phyloP scores from a whole-genome alignment of 2,329 filamentous ascomycete genomes.

The Ustilaginoidea virens region DNA sequence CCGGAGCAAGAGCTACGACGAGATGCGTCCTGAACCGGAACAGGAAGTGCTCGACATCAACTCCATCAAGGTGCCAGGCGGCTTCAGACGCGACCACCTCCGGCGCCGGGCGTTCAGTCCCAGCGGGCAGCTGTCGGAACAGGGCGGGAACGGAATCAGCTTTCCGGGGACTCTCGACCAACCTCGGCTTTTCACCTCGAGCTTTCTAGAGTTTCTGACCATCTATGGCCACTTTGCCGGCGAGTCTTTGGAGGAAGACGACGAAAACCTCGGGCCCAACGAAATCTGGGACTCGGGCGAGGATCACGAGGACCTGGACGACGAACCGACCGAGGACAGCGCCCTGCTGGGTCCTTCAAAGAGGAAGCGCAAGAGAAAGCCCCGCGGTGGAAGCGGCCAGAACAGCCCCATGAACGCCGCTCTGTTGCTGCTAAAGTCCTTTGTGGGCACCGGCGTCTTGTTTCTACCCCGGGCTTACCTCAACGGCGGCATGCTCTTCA shows the following conservation, averaged over 20 bases:
- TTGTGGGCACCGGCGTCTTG: conserved; percentile 89
- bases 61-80: conserved; percentile 83
- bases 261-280: conserved; percentile 71
- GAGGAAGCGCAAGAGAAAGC: conserved; percentile 61
- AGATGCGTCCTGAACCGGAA: conserved; percentile 63
- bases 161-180: conserved; percentile 14
- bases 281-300: conserved; percentile 82
- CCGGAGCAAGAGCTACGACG: conserved; percentile 78
- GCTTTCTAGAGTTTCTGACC: conserved; percentile 88
- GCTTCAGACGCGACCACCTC: conserved; percentile 82
- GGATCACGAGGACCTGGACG: conserved; percentile 52
- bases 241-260: conserved; percentile 91
- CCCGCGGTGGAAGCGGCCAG: conserved; percentile 56
- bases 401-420: conserved; percentile 68
- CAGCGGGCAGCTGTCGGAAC: conserved; percentile 13
- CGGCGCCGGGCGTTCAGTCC: conserved; percentile 58
- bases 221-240: conserved; percentile 96
- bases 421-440: conserved; percentile 84
- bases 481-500: conserved; percentile 96
- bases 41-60: conserved; percentile 72
- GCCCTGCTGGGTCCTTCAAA: conserved; percentile 64
- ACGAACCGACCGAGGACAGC: conserved; percentile 77
- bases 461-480: conserved; percentile 88
- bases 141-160: conserved; percentile 18
- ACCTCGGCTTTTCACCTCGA: conserved; percentile 63